Evolutionary conservation across 2,329 filamentous ascomycete species (phyloP).

Genomic region (Ascochyta fabae): DNA sequence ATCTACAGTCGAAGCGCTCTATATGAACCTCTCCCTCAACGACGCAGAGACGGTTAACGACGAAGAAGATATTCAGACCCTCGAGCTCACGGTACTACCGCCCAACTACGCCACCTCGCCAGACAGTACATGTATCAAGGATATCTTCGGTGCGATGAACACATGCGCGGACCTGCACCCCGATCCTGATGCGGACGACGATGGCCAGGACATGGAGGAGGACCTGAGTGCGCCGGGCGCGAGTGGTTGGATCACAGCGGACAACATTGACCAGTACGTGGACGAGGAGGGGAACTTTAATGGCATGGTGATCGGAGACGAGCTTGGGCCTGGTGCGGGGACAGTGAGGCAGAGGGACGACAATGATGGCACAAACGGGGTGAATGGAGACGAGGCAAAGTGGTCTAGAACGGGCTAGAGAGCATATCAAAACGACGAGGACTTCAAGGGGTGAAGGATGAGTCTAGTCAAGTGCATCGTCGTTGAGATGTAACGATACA

Average conservation of each 20-base stretch:
- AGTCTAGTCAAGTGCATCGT: not conserved
- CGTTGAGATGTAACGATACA: not conserved
- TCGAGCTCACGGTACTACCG: conserved; percentile 73
- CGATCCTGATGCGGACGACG: conserved; percentile 66
- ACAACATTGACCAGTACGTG: conserved; percentile 80
- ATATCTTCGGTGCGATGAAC: conserved; percentile 73
- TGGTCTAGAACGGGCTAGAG: conserved; percentile 45
- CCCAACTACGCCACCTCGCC: conserved; percentile 33
- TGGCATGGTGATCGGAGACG: conserved; percentile 36
- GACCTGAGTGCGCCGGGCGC: conserved; percentile 72
- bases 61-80: conserved; percentile 67
- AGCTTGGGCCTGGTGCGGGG: conserved; percentile 48
- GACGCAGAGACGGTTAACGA: conserved; percentile 62
- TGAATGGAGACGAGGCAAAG: conserved; percentile 44
- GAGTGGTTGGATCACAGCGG: conserved; percentile 86
- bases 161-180: conserved; percentile 79
- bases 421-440: not conserved
- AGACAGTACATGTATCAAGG: conserved; percentile 47
- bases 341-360: conserved; percentile 46
- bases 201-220: conserved; percentile 55
- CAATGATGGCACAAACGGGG: conserved; percentile 33
- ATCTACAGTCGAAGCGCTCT: conserved; percentile 41
- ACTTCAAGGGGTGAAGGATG: not conserved
- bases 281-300: conserved; percentile 50
- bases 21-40: conserved; percentile 52